Percentiles rank a stretch among this genome's conserved stretches.
phyloP scores from a whole-genome alignment of 2,329 filamentous ascomycete species.

The Aureobasidium sp. region DNA sequence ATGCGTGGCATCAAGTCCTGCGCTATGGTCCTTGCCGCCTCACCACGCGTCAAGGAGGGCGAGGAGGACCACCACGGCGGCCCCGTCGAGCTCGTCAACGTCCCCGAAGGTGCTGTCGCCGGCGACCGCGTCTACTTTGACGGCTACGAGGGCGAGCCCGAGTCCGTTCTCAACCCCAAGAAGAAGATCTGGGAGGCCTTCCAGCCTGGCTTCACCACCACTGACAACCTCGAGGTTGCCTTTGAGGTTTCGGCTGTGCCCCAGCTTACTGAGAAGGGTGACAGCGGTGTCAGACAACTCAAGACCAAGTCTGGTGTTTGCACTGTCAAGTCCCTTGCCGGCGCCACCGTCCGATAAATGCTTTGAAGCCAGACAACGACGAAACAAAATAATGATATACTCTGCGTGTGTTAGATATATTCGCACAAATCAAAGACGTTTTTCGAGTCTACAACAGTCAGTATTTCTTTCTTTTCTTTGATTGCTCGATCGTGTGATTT shows the following conservation, averaged over 20 bases:
- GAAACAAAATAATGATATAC: too few species aligned
- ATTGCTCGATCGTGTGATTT: too few species aligned
- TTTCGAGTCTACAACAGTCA: too few species aligned
- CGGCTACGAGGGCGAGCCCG: conserved; percentile 87
- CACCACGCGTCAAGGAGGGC: conserved; percentile 72
- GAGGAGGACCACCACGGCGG: conserved; percentile 80
- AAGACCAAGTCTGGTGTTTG: conserved; percentile 77
- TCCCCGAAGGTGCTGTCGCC: conserved; percentile 69
- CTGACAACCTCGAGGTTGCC: conserved; percentile 68
- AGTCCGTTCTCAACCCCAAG: conserved; percentile 93
- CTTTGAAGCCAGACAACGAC: too few species aligned
- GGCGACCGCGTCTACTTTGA: conserved; percentile 90
- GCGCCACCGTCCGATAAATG: conserved; percentile 70
- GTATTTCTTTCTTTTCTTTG: too few species aligned
- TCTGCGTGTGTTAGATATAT: too few species aligned
- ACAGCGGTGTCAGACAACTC: conserved; percentile 53
- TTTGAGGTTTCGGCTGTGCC: conserved; percentile 77
- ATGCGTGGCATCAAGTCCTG: conserved; percentile 82
- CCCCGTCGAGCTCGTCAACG: conserved; percentile 84
- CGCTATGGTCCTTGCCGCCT: conserved; percentile 94
- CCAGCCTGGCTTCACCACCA: conserved; percentile 94
- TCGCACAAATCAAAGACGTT: too few species aligned
- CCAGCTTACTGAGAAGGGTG: conserved; percentile 59
- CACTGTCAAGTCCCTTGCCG: conserved; percentile 73
- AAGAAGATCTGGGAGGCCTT: conserved; percentile 99